Conservation (phyloP, 1,284 basidiomycete genomes). For the Cutaneotrichosporon sp. region DNA sequence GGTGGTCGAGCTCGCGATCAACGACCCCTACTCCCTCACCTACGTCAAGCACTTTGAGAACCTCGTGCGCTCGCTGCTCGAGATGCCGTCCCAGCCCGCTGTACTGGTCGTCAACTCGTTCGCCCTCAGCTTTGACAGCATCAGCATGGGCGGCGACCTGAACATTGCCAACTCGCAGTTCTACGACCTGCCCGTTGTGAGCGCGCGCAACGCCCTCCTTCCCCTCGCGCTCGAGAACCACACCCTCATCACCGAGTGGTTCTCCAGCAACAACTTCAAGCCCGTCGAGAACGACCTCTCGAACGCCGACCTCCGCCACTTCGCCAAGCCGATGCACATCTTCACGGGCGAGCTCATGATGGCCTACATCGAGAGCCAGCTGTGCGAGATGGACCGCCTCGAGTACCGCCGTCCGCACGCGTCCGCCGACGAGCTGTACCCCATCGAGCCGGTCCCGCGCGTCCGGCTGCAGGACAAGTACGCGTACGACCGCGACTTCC, state of each 20-base stretch:
- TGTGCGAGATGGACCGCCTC: slow-evolving; percentile 44
- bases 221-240: slow-evolving; percentile 26
- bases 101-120: slow-evolving; percentile 32
- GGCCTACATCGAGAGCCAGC: slow-evolving; percentile 45
- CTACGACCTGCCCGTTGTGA: slow-evolving; percentile 48
- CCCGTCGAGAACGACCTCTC: slow-evolving; percentile 5
- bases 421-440: slow-evolving; percentile 30
- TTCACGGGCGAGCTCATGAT: slow-evolving; percentile 38
- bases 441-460: slow-evolving; percentile 26
- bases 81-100: slow-evolving; percentile 4
- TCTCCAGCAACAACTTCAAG: slow-evolving; percentile 15
- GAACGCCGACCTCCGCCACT: slow-evolving; percentile 42
- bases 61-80: slow-evolving; percentile 18
- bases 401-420: slow-evolving; percentile 23
- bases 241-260: slow-evolving; percentile 30
- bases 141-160: slow-evolving; percentile 43
- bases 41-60: slow-evolving; percentile 15
- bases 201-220: slow-evolving; percentile 38
- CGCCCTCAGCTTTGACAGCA: slow-evolving; percentile 38
- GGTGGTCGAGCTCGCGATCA: slow-evolving; percentile 41
- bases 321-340: slow-evolving; percentile 24
- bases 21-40: slow-evolving; percentile 27
- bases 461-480: slow-evolving; percentile 9
- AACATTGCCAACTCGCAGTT: slow-evolving; percentile 41
- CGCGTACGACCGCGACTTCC: slow-evolving; percentile 19